Conservation (phyloP, 225 moss, liverwort and hornwort species). For the Marchantia polymorpha region DNA sequence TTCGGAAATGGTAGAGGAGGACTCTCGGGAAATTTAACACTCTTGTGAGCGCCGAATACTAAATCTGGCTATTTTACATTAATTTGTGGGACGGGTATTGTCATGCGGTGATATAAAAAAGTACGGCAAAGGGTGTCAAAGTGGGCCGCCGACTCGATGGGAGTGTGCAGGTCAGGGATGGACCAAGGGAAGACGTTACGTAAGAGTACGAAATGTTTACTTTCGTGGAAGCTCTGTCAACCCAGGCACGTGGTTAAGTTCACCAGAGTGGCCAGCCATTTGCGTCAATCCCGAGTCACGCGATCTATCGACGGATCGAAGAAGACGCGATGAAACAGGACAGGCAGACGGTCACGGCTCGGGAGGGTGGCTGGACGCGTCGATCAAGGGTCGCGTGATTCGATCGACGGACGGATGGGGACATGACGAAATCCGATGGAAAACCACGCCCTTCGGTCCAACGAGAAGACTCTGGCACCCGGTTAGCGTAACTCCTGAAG, state of each 20-base stretch:
- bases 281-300: neutral
- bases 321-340: neutral
- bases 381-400: conserved; percentile 5
- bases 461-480: neutral
- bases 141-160: neutral
- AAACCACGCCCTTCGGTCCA: neutral
- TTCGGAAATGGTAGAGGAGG: no score
- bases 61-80: no score
- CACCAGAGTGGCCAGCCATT: neutral
- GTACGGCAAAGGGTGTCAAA: neutral
- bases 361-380: neutral
- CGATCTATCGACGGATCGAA: neutral
- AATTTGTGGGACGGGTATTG: no score
- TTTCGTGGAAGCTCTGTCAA: neutral
- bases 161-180: neutral
- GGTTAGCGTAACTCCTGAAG: neutral
- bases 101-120: no score
- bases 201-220: neutral
- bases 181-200: neutral
- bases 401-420: neutral
- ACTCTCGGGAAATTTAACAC: no score
- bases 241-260: neutral
- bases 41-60: no score
- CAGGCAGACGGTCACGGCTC: neutral
- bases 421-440: neutral